Evolutionary conservation across 1,139 yeast species (phyloP).

Genomic region (Petasospora rhodanensis): DNA sequence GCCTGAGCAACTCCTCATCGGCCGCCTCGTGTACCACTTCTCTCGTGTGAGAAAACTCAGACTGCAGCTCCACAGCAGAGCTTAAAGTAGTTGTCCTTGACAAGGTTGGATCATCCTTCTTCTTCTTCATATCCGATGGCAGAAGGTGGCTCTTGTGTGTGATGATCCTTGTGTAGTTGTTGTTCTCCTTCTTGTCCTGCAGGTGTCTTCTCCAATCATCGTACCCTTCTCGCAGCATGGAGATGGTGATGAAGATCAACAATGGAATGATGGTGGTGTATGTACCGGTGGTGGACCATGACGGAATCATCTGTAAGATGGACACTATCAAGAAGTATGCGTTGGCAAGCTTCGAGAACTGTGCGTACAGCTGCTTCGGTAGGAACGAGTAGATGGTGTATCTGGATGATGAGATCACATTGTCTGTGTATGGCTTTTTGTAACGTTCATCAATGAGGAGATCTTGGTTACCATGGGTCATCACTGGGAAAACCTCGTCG

Average conservation of each 20-base stretch:
- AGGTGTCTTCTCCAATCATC: conserved; percentile 89
- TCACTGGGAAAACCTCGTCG: conserved; percentile 15
- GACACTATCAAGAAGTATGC: conserved; percentile 82
- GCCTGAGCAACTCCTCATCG: conserved; percentile 17
- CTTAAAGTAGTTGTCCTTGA: conserved; percentile 14
- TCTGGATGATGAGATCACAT: conserved; percentile 79
- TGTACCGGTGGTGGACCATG: conserved; percentile 98
- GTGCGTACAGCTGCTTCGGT: conserved; percentile 86
- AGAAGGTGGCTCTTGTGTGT: too few relatives aligned
- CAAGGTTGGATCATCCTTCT: too few relatives aligned
- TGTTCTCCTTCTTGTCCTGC: conserved; percentile 82
- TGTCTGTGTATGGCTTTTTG: conserved; percentile 57
- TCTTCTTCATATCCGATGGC: too few relatives aligned
- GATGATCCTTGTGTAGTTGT: conserved; percentile 40
- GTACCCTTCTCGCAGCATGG: conserved; percentile 88
- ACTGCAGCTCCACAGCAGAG: conserved; percentile 18
- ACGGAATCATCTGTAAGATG: conserved; percentile 90
- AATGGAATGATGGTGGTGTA: conserved; percentile 91
- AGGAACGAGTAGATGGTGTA: conserved; percentile 77
- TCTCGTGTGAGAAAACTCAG: conserved; percentile 5
- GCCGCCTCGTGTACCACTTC: conserved; percentile 5
- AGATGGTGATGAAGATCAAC: conserved; percentile 79
- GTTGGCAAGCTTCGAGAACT: conserved; percentile 89
- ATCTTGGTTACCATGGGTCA: conserved; percentile 13
- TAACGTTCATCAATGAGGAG: conserved; percentile 63